Conservation (phyloP, 352 stramenopile species). For the Phytopythium boreale region DNA sequence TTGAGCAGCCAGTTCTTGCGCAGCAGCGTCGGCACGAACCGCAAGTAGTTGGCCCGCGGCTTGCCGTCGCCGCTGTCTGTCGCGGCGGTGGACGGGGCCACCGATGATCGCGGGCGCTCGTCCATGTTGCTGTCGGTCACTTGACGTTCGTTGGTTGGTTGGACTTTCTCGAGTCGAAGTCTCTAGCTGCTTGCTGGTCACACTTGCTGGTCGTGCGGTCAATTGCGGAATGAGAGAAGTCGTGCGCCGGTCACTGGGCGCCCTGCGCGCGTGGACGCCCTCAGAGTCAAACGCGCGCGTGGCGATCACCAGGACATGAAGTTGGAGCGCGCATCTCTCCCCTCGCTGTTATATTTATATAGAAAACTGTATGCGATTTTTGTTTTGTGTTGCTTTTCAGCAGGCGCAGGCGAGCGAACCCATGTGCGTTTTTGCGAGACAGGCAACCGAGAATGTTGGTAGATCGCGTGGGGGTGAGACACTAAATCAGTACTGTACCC, state of each 20-base stretch:
- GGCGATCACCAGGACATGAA: background rate
- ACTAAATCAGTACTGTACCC: background rate
- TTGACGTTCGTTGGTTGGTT: background rate
- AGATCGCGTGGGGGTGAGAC: background rate
- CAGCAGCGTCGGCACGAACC: conserved; percentile 55
- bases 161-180: background rate
- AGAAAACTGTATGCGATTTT: background rate
- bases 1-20: conserved; percentile 84
- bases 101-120: background rate
- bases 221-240: background rate
- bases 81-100: background rate
- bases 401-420: background rate
- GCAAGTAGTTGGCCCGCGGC: conserved; percentile 16
- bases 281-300: background rate
- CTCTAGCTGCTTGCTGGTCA: background rate
- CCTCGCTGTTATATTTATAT: background rate
- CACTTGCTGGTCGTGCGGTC: background rate
- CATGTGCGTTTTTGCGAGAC: background rate
- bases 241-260: background rate
- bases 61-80: background rate
- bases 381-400: no score
- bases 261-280: background rate
- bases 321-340: background rate
- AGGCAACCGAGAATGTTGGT: background rate
- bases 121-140: background rate